These are phyloP conservation scores for Geotrichum candidum DNA, from an alignment of 1,139 yeast species.

Conservation along the genomic window DNA sequence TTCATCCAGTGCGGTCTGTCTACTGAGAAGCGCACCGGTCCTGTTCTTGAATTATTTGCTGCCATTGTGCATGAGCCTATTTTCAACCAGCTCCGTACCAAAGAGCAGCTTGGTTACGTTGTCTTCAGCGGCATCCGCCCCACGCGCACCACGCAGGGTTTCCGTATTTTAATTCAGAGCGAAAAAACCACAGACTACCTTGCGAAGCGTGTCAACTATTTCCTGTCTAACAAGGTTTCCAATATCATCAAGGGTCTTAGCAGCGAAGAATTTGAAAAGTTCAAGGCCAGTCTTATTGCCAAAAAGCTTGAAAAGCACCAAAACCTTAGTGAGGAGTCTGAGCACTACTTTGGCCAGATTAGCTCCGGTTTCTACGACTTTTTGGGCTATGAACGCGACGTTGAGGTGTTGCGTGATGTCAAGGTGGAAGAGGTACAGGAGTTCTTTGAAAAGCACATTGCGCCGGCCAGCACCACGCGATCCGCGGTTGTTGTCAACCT, in stretches of 20 bases:
- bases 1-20: conserved; percentile 60
- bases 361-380: conserved; percentile 77
- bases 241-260: conserved; percentile 40
- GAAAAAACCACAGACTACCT: conserved; percentile 71
- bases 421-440: conserved; percentile 52
- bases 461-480: too few species aligned
- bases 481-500: too few species aligned
- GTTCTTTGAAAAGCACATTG: conserved; percentile 48
- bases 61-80: conserved; percentile 81
- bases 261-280: conserved; percentile 59
- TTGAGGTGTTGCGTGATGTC: conserved; percentile 48
- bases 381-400: conserved; percentile 48
- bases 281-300: conserved; percentile 60
- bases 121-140: conserved; percentile 72
- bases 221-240: conserved; percentile 42
- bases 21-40: conserved; percentile 34
- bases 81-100: conserved; percentile 81
- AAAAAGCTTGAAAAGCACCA: conserved; percentile 66
- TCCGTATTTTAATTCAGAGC: conserved; percentile 77
- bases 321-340: conserved; percentile 70
- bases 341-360: conserved; percentile 60
- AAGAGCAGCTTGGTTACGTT: conserved; percentile 86
- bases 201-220: conserved; percentile 69
- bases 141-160: conserved; percentile 69
- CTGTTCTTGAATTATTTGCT: conserved; percentile 59